These are phyloP conservation scores for Asterophora parasitica DNA, from an alignment of 768 basidiomycete genomes.

Conservation along the genomic window DNA sequence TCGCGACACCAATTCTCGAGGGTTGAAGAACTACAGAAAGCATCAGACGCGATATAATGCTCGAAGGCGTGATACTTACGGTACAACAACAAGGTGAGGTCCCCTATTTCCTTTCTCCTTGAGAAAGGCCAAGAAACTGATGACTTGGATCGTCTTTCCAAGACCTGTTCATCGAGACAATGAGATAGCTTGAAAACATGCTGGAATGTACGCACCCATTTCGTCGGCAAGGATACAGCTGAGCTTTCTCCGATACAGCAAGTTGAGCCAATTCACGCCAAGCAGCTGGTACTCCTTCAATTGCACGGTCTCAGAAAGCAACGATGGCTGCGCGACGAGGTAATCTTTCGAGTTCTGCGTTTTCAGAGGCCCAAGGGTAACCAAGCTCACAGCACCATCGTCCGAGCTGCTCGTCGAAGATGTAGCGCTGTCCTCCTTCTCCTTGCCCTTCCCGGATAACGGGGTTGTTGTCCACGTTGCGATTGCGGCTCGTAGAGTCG, in stretches of 20 bases:
- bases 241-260: constrained; percentile 72
- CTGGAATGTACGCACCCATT: constrained; percentile 69
- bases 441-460: constrained; percentile 34
- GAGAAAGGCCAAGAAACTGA: constrained; percentile 89
- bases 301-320: constrained; percentile 59
- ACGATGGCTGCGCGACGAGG: constrained; percentile 67
- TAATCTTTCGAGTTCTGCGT: constrained; percentile 53
- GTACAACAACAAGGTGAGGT: constrained; percentile 92
- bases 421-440: constrained; percentile 26
- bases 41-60: constrained; percentile 4
- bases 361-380: constrained; percentile 38
- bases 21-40: constrained; percentile 72
- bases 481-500: constrained; percentile 66
- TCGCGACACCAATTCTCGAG: constrained; percentile 99
- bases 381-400: constrained; percentile 61
- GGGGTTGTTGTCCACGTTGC: constrained; percentile 62
- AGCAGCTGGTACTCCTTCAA: constrained; percentile 97
- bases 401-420: constrained; percentile 33
- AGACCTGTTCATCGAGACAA: constrained; percentile 53
- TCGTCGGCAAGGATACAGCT: constrained; percentile 98
- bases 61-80: constrained; percentile 49
- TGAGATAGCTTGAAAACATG: constrained; percentile 8
- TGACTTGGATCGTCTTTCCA: constrained; percentile 98
- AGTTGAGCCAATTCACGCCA: constrained; percentile 95
- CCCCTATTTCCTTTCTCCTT: constrained; percentile 75